Conservation (phyloP, 805 yeast genomes). For the Metschnikowia amazonensis region DNA sequence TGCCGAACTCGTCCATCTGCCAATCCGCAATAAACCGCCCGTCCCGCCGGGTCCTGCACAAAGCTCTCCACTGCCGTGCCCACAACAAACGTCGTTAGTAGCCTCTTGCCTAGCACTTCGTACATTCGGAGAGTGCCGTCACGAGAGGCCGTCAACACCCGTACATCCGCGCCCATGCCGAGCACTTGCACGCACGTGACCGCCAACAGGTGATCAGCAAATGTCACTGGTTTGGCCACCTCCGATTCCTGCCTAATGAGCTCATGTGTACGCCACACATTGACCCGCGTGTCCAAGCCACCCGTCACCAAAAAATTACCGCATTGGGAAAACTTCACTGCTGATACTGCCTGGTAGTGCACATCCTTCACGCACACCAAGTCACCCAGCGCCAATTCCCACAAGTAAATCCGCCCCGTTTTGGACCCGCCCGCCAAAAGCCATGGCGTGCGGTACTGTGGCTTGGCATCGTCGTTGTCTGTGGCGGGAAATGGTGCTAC, state of each 20-base stretch:
- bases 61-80: conserved; percentile 55
- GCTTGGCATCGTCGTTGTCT: conserved; percentile 12
- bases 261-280: conserved; percentile 69
- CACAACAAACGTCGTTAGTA: conserved; percentile 70
- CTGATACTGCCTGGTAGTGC: conserved; percentile 75
- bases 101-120: conserved; percentile 43
- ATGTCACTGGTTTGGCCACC: conserved; percentile 51
- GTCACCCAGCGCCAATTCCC: conserved; percentile 81
- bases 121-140: conserved; percentile 77
- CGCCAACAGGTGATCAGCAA: conserved; percentile 60
- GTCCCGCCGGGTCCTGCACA: conserved; percentile 71
- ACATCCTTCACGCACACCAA: conserved; percentile 70
- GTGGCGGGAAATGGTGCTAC: conserved; percentile 38
- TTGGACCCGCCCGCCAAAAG: conserved; percentile 68
- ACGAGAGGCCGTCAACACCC: conserved; percentile 62
- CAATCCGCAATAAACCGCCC: conserved; percentile 70
- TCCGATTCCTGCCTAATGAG: conserved; percentile 41
- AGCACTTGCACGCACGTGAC: conserved; percentile 46
- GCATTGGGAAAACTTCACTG: conserved; percentile 56
- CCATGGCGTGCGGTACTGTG: conserved; percentile 54
- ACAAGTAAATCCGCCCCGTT: conserved; percentile 74
- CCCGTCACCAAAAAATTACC: conserved; percentile 65
- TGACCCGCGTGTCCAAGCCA: conserved; percentile 77
- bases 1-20: conserved; percentile 56
- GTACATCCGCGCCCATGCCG: conserved; percentile 58